Percentiles rank a stretch among this genome's conserved stretches.
Conservation (phyloP, 2,329 filamentous ascomycete species). For the Fusarium zealandicum region DNA sequence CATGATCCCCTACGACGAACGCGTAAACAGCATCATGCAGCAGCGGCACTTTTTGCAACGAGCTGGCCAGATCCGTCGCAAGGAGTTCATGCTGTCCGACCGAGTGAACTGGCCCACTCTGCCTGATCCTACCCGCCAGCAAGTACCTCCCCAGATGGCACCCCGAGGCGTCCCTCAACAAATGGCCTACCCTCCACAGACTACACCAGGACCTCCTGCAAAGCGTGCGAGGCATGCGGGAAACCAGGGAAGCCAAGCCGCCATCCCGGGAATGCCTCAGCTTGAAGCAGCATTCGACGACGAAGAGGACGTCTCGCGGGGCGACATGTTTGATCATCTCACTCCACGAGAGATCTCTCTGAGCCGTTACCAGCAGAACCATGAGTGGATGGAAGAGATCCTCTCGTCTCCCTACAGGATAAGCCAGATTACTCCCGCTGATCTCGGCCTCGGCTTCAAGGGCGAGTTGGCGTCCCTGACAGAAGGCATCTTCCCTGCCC, state of each 20-base stretch:
- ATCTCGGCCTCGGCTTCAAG: constrained; percentile 83
- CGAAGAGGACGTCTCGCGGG: constrained; percentile 85
- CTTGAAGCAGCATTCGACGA: constrained; percentile 71
- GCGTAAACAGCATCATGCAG: constrained; percentile 66
- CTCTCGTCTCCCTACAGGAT: constrained; percentile 89
- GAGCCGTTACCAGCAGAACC: constrained; percentile 88
- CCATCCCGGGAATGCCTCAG: constrained; percentile 50
- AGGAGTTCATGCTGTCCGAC: constrained; percentile 95
- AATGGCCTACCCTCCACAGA: constrained; percentile 68
- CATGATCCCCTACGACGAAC: constrained; percentile 69
- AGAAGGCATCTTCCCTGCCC: constrained; percentile 80
- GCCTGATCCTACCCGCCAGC: constrained; percentile 59
- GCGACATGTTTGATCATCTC: constrained; percentile 88
- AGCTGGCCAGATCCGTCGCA: constrained; percentile 83
- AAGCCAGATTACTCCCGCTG: constrained; percentile 83
- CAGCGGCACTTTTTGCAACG: constrained; percentile 71
- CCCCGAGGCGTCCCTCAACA: constrained; percentile 62
- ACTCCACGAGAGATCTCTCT: constrained; percentile 90
- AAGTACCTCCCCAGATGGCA: constrained; percentile 57
- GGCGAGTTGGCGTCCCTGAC: constrained; percentile 85
- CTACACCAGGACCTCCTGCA: constrained; percentile 58
- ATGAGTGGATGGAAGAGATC: constrained; percentile 99
- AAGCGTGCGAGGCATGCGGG: constrained; percentile 61
- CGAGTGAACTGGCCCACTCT: constrained; percentile 89
- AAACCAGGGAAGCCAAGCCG: constrained; percentile 49